These are phyloP conservation scores for Urtica urens DNA, from an alignment of 306 rosid genomes.

Conservation along the genomic window DNA sequence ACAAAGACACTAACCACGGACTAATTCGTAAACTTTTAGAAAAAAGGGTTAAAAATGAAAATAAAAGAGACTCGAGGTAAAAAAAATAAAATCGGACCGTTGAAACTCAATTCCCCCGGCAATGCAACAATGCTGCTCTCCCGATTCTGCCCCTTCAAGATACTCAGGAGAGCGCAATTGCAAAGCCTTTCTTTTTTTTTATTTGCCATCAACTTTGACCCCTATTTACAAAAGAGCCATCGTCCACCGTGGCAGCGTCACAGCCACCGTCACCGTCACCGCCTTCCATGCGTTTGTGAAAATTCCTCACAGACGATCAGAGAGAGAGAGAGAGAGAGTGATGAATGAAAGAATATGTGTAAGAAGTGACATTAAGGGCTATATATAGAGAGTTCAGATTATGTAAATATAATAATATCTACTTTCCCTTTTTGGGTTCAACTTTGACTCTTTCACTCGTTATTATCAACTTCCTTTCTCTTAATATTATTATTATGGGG, in stretches of 20 bases:
- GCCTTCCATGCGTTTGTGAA: background rate
- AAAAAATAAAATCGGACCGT: slow-evolving; percentile 75
- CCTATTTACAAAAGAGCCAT: slow-evolving; percentile 24
- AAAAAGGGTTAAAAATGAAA: background rate
- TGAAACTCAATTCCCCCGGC: slow-evolving; percentile 99
- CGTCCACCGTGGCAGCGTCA: slow-evolving; percentile 11
- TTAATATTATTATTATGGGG: no score
- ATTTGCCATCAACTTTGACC: slow-evolving; percentile 12
- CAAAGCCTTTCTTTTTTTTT: slow-evolving; percentile 38
- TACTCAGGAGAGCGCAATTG: slow-evolving; percentile 74
- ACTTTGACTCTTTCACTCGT: no score
- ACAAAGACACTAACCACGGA: background rate
- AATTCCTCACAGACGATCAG: background rate
- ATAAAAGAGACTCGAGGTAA: slow-evolving; percentile 10
- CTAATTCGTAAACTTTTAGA: no score
- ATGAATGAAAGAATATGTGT: slow-evolving; percentile 25
- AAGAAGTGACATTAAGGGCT: slow-evolving; percentile 43
- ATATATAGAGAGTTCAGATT: slow-evolving; percentile 90
- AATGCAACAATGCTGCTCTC: slow-evolving; percentile 69
- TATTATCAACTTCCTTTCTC: no score
- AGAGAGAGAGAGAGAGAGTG: slow-evolving; percentile 27
- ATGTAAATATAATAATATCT: no score
- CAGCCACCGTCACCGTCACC: slow-evolving; percentile 12
- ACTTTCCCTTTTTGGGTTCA: slow-evolving; percentile 41
- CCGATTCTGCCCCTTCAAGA: slow-evolving; percentile 57